A percentile compares a stretch with the other conserved stretches of the same genome.
phyloP scores from a whole-genome alignment of 2,329 filamentous ascomycete species.

The Pestalotiopsis sp. region DNA sequence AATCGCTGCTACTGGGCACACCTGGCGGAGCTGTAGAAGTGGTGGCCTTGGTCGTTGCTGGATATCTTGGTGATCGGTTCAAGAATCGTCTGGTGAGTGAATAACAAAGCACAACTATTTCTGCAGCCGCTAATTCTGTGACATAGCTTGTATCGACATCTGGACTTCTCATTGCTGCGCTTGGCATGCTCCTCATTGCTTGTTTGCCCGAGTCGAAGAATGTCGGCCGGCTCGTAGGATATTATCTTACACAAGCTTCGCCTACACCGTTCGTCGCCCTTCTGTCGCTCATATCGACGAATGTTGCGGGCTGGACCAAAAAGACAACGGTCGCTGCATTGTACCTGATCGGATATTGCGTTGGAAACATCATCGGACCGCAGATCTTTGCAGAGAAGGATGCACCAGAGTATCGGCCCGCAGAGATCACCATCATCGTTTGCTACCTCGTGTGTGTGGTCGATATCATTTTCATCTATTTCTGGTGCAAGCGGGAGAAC shows the following conservation, averaged over 20 bases:
- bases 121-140: neutral
- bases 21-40: slow-evolving; percentile 69
- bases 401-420: slow-evolving; percentile 62
- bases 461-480: slow-evolving; percentile 63
- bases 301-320: slow-evolving; percentile 60
- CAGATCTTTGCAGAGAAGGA: slow-evolving; percentile 55
- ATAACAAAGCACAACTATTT: slow-evolving; percentile 6
- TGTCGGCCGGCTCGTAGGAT: slow-evolving; percentile 62
- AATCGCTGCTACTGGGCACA: slow-evolving; percentile 66
- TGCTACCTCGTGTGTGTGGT: slow-evolving; percentile 57
- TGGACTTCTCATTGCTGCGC: slow-evolving; percentile 54
- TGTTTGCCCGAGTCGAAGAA: slow-evolving; percentile 61
- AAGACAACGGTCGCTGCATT: slow-evolving; percentile 60
- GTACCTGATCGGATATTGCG: slow-evolving; percentile 53
- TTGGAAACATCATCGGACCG: slow-evolving; percentile 59
- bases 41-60: slow-evolving; percentile 51
- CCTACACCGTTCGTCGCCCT: slow-evolving; percentile 67
- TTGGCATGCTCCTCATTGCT: slow-evolving; percentile 67
- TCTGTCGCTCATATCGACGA: slow-evolving; percentile 64
- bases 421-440: slow-evolving; percentile 65
- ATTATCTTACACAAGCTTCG: slow-evolving; percentile 65
- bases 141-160: slow-evolving; percentile 49
- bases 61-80: slow-evolving; percentile 57
- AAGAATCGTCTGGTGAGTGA: slow-evolving; percentile 52
- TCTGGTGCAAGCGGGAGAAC: slow-evolving; percentile 63